phyloP scores from a whole-genome alignment of 1,284 basidiomycete genomes.

The Irpex lacteus region DNA sequence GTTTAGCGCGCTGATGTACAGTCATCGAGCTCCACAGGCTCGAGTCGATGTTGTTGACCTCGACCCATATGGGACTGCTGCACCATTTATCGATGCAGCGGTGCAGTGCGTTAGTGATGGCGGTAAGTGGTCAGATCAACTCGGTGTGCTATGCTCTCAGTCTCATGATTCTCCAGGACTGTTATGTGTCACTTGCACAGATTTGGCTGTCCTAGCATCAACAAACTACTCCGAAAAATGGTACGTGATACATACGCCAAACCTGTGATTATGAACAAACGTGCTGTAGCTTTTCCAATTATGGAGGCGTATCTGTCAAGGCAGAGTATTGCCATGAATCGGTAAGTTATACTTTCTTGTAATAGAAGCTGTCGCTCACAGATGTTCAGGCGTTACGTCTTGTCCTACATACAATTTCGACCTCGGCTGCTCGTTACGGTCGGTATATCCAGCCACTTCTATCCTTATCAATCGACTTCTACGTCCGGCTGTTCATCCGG shows the following conservation, averaged over 20 bases:
- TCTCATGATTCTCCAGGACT: slow-evolving; percentile 54
- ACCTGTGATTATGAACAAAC: not conserved
- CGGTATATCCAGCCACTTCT: slow-evolving; percentile 90
- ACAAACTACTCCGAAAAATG: slow-evolving; percentile 97
- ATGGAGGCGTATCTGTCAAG: slow-evolving; percentile 91
- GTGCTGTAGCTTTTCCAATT: slow-evolving; percentile 79
- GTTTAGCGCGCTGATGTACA: slow-evolving; percentile 84
- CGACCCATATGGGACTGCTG: slow-evolving; percentile 97
- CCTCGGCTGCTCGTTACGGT: slow-evolving; percentile 89
- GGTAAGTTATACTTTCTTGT: slow-evolving; percentile 41
- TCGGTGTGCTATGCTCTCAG: not conserved
- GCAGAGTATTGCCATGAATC: slow-evolving; percentile 95
- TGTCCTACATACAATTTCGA: slow-evolving; percentile 83
- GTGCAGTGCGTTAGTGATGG: slow-evolving; percentile 90
- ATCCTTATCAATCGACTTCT: slow-evolving; percentile 96
- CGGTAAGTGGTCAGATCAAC: slow-evolving; percentile 44
- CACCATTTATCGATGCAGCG: slow-evolving; percentile 96
- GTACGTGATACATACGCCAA: slow-evolving; percentile 38
- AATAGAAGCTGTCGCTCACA: not conserved
- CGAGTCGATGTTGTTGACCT: slow-evolving; percentile 95
- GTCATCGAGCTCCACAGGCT: slow-evolving; percentile 69
- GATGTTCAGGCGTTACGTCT: slow-evolving; percentile 75
- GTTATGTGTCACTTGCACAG: slow-evolving; percentile 95
- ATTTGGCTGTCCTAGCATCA: slow-evolving; percentile 91
- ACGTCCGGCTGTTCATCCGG: slow-evolving; percentile 89